Evolutionary conservation across 495 filamentous ascomycete species (phyloP), one percentile per base, ranked within the genome.

Genomic region (Penicillium pulvis): DNA sequence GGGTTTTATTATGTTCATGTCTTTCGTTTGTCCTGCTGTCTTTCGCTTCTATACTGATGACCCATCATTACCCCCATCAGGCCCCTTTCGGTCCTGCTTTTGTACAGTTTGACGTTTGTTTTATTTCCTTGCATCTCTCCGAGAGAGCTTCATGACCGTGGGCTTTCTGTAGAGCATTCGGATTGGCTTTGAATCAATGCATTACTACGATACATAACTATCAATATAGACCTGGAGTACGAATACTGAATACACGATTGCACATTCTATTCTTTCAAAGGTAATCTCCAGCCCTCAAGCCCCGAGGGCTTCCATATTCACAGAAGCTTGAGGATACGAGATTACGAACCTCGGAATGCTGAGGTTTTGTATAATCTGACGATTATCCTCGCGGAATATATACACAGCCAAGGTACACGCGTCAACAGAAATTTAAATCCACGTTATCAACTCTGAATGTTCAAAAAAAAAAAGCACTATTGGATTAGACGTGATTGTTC

Each of bases 51-150:
- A 61, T 61, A 60, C 53, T 68, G 54, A 68, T 61, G 60, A 64
- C 51, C 46, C 46, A 49, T 49, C 23, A 17, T 31, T 49, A 30
- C 23, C 46, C 53, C 51, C 59, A n/a, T 53, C 59, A 54, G 59
- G 33, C 51, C 55, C 43, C n/a, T 36, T 20, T 46, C 19, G 52
- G 47, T 47, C 53, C 47, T 58, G 43, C 56, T 45, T 45, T 63
- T 73, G 68, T 73, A 71, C 61, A 75, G 66, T 62, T 61, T 61
- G 59, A 39, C 51, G 36, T 43, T 53, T 39, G 58, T 62, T 43
- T 46, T 48, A n/a, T 63, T 33, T 65, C 33, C 50, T 65, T 69
- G 66, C 67, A 70, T 70, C 57, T 65, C 53, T 62, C 52, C 30
- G 56, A 49, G 66, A 59, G 60, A 46, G 58, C 35, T 58, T 58